Base-by-base conservation (phyloP, 352 stramenopile species). In the Phytopythium ostracodes region DNA sequence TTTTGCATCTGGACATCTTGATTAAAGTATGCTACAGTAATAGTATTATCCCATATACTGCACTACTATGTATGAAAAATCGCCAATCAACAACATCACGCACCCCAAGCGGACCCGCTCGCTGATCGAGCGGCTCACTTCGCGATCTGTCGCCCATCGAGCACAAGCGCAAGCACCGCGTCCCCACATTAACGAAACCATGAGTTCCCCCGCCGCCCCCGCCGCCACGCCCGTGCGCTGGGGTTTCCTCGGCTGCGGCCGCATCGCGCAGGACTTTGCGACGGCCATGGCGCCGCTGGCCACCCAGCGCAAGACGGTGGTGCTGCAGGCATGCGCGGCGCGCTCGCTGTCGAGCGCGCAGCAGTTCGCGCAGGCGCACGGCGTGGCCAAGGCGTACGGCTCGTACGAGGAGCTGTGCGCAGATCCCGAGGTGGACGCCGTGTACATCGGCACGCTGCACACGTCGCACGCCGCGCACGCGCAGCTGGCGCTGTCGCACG, bases 381-480 rank as follows among this genome's bases (percentile, higher is more conserved):
- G 70, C 17, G 77, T 96, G 67, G 56, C 75, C 14, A 73, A 50
- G 0, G 72, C 78, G 1, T 94, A 97, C 67, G 89, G 80, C 24
- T 91, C 77, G 47, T 98, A 98, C 70, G 81, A 96, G 40, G 75
- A 87, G 59, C 75, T 98, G 24, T 76, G 80, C 27, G 40, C 69
- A 4, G 91, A 98, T 70, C 27, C 78, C 0, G 61, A 87, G 7
- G 81, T 98, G 7, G 88, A 98, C 50, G 86, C 97, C 55, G 80
- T 97, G n/a, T 98, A 98, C 75, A 83, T 98, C 49, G 92, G 88
- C 38, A 97, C 92, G 50, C 62, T 98, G 20, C 89, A 98, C 70
- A 79, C 84, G 12, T 84, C 82, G 60, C 91, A 97, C 65, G 86
- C 82, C 56, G 71, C 82, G 31, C 83, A 95, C 63, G 77, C 86